phyloP scores from a whole-genome alignment of 1,284 basidiomycete genomes.

The Microbotryum saponariae region DNA sequence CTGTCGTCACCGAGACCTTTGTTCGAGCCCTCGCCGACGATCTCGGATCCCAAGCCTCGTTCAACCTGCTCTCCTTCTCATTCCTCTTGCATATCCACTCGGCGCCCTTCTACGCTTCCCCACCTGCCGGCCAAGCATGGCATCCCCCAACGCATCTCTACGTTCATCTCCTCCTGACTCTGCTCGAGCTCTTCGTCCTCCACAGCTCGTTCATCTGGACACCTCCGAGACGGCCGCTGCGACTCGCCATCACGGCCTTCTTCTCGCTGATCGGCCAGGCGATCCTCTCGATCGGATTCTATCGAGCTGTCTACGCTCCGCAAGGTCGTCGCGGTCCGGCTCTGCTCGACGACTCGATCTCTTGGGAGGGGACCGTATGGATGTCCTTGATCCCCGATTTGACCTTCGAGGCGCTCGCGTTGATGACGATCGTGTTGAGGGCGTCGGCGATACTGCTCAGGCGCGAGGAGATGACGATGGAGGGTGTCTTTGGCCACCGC shows the following conservation, averaged over 20 bases:
- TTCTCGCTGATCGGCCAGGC: constrained; percentile 13
- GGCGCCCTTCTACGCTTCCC: not conserved
- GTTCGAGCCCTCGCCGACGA: constrained; percentile 21
- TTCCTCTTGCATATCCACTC: constrained; percentile 31
- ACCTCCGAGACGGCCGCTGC: constrained; percentile 1
- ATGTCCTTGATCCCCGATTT: constrained; percentile 27
- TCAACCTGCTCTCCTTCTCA: constrained; percentile 30
- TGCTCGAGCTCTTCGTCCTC: constrained; percentile 18
- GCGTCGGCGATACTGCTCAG: constrained; percentile 9
- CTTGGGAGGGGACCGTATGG: constrained; percentile 21
- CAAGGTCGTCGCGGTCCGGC: not conserved
- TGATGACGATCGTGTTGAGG: constrained; percentile 12
- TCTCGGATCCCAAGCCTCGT: constrained; percentile 5
- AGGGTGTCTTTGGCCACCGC: constrained; percentile 17
- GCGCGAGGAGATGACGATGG: constrained; percentile 16
- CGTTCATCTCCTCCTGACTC: constrained; percentile 18
- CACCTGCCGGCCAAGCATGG: not conserved
- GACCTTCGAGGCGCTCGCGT: constrained; percentile 13
- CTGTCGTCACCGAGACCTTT: constrained; percentile 19
- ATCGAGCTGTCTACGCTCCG: not conserved
- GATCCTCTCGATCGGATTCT: constrained; percentile 10
- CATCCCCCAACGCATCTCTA: constrained; percentile 11
- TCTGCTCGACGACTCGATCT: not conserved
- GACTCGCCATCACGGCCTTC: constrained; percentile 18
- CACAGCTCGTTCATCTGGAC: constrained; percentile 21